A percentile compares a stretch with the other conserved stretches of the same genome.
Conservation (phyloP, 108 stramenopile genomes). For the Stephanodiscus minutulus region DNA sequence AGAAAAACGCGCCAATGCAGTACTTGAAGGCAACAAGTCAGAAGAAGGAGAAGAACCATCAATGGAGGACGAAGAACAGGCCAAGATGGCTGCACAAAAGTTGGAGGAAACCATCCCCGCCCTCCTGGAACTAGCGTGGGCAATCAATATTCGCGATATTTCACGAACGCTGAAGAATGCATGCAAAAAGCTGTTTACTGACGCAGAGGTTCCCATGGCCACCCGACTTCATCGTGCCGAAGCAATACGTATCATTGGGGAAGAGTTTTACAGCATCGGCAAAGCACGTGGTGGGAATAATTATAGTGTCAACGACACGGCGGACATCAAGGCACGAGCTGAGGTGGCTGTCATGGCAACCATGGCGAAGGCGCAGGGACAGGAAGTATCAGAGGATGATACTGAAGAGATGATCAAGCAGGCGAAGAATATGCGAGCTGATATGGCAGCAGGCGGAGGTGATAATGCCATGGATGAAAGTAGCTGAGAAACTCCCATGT, state of each 20-base stretch:
- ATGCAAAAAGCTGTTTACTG: slow-evolving; percentile 80
- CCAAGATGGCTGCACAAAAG: slow-evolving; percentile 62
- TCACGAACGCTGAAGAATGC: slow-evolving; percentile 67
- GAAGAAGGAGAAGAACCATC: slow-evolving; percentile 22
- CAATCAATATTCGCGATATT: slow-evolving; percentile 83
- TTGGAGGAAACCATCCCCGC: slow-evolving; percentile 75
- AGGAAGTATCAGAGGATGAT: slow-evolving; percentile 82
- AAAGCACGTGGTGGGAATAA: slow-evolving; percentile 50
- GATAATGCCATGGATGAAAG: background rate
- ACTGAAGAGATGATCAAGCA: slow-evolving; percentile 84
- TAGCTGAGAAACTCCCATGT: background rate
- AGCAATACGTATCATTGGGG: slow-evolving; percentile 69
- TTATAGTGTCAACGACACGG: slow-evolving; percentile 46
- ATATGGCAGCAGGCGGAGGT: slow-evolving; percentile 20
- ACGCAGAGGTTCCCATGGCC: slow-evolving; percentile 65
- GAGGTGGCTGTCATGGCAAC: slow-evolving; percentile 90
- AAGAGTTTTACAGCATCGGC: slow-evolving; percentile 74
- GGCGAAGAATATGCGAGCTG: slow-evolving; percentile 55
- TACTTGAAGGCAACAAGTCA: slow-evolving; percentile 12
- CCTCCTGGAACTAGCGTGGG: slow-evolving; percentile 79
- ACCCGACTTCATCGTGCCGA: slow-evolving; percentile 70
- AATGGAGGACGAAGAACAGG: slow-evolving; percentile 58
- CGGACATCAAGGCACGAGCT: slow-evolving; percentile 81
- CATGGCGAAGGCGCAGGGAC: slow-evolving; percentile 90
- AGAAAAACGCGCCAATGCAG: slow-evolving; percentile 26